Conservation (phyloP, 345 rosid genomes). For the Noccaea bulbosa region DNA sequence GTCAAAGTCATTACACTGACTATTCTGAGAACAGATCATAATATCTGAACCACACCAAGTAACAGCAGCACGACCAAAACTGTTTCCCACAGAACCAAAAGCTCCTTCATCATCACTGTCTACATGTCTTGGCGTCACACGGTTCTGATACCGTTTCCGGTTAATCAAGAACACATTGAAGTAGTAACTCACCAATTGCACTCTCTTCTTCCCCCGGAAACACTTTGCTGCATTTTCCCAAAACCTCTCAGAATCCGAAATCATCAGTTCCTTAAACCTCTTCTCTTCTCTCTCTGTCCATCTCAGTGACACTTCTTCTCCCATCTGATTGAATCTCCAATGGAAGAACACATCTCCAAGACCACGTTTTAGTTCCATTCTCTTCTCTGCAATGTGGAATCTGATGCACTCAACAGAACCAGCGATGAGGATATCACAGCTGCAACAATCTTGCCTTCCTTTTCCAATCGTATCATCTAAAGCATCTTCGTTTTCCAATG, state of each 20-base stretch:
- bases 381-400: conserved; percentile 72
- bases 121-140: conserved; percentile 53
- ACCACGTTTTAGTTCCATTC: conserved; percentile 63
- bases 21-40: conserved; percentile 55
- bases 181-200: conserved; percentile 67
- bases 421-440: conserved; percentile 46
- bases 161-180: conserved; percentile 67
- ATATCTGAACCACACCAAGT: conserved; percentile 43
- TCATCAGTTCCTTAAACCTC: conserved; percentile 53
- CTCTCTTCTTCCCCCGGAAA: conserved; percentile 53
- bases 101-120: conserved; percentile 61
- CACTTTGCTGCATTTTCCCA: conserved; percentile 49
- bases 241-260: conserved; percentile 39
- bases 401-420: conserved; percentile 64
- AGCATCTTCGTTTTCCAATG: conserved; percentile 37
- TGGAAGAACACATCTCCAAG: conserved; percentile 57
- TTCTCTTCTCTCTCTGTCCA: conserved; percentile 67
- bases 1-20: conserved; percentile 50
- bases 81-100: conserved; percentile 51
- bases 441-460: conserved; percentile 64
- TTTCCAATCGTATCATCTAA: conserved; percentile 45
- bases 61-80: conserved; percentile 56
- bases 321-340: conserved; percentile 77
- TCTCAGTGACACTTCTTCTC: conserved; percentile 68
- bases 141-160: conserved; percentile 73